Evolutionary conservation across 23 red algal genomes (phyloP), one percentile per base, ranked within the genome.

Genomic region (Gracilaria gracilis): DNA sequence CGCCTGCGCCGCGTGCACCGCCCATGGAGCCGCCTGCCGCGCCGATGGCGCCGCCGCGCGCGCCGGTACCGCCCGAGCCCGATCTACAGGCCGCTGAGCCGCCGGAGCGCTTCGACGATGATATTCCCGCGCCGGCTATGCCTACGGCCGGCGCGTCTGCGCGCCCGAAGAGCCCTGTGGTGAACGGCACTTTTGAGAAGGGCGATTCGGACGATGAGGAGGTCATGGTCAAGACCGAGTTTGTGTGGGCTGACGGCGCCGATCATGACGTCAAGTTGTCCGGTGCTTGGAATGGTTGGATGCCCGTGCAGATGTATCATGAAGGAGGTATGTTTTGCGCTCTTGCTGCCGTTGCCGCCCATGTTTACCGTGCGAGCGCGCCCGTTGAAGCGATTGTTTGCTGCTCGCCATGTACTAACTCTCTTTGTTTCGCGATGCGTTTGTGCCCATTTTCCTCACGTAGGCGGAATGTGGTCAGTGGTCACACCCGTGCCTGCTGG

Each of bases 251-350:
- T 16, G 95, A 98, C 62, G 95, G 95, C 34, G 95, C 95, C 1
- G 91, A 98, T 39, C 77, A 98, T 38, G 95, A 98, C 40, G 95
- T 95, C 82, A 95, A 95, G 82, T 84, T 98, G 19, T 85, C 84
- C 23, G 95, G 95, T 34, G 88, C 92, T 31, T 98, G 95, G 95
- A 98, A 98, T 77, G 93, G 93, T 9, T 98, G 95, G 95, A 92
- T 94, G 92, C 95, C 95, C 9, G 90, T 97, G 40, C 95, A 97
- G 42, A 97, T 97, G 95, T 97, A 97, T 82, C 95, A 97, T 40
- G 95, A 97, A 90, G 95, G 95, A 74, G 93, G 86, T 89, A 79
- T 34, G 86, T 79, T 15, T 46, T 65, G 19, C 23, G 7, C 19
- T 58, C 2, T n/a, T 2, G 6, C 19, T 58, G 6, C 2, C 42